A percentile compares a stretch with the other conserved stretches of the same genome.
phyloP scores from a whole-genome alignment of 257 asterid genomes.

The Dorcoceras hygrometricum region DNA sequence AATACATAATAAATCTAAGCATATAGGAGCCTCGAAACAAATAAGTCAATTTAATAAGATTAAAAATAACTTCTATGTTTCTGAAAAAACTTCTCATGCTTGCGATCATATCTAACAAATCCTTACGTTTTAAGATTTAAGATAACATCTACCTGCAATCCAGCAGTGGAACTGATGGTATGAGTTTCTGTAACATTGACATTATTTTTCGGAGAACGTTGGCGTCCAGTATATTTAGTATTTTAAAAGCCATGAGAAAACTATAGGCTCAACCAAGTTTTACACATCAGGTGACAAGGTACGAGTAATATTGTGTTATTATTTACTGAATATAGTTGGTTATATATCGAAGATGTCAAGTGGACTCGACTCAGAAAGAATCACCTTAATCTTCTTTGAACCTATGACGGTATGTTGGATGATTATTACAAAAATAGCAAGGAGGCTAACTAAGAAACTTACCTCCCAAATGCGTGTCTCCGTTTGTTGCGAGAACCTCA shows the following conservation, averaged over 20 bases:
- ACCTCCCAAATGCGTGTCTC: constrained; percentile 99
- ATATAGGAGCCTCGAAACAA: background rate
- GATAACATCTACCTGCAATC: background rate
- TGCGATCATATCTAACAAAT: background rate
- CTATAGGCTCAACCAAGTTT: background rate
- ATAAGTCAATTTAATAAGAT: background rate
- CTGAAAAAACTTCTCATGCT: background rate
- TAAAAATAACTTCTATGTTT: background rate
- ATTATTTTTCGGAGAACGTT: background rate
- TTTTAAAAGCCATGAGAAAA: background rate
- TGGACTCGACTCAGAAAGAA: background rate
- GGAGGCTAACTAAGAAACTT: constrained; percentile 24
- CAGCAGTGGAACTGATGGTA: background rate
- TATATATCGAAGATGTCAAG: background rate
- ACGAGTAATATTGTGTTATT: background rate
- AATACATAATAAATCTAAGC: background rate
- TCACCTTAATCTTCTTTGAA: background rate
- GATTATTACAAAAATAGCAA: background rate
- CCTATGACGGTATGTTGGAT: background rate
- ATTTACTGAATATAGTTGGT: background rate
- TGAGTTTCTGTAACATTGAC: background rate
- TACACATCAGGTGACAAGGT: background rate
- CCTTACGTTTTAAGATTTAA: background rate
- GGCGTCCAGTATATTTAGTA: background rate
- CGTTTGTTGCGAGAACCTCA: constrained; percentile 94